Percentiles rank a stretch among this genome's conserved stretches.
Conservation (phyloP, 495 filamentous ascomycete genomes). For the Aspergillus avenaceus region DNA sequence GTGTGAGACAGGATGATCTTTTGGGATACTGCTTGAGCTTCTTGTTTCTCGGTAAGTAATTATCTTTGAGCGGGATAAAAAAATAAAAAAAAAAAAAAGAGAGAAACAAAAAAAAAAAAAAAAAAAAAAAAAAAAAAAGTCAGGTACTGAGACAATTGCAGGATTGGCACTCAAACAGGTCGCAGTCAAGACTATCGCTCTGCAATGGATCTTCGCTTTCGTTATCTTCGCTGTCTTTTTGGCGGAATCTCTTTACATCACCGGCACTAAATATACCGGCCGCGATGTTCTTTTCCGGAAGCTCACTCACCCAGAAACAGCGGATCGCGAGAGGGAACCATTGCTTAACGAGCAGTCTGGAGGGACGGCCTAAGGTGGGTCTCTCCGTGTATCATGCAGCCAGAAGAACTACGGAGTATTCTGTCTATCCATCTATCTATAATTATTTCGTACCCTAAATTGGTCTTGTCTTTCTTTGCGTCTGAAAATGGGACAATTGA, state of each 20-base stretch:
- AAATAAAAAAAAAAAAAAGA: too few species aligned
- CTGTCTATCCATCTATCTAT: too few species aligned
- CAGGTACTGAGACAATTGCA: constrained; percentile 23
- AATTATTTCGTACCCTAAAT: neutral
- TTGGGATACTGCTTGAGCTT: constrained; percentile 75
- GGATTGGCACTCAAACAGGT: constrained; percentile 75
- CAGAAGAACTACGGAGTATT: too few species aligned
- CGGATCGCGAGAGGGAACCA: constrained; percentile 39
- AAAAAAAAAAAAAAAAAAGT: too few species aligned
- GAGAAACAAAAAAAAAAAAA: too few species aligned
- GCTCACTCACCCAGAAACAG: constrained; percentile 28
- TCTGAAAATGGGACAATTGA: neutral
- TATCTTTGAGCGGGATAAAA: too few species aligned
- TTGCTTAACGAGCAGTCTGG: constrained; percentile 31
- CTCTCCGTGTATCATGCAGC: too few species aligned
- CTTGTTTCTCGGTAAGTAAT: constrained; percentile 56
- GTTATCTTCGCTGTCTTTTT: constrained; percentile 73
- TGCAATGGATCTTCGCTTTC: constrained; percentile 93
- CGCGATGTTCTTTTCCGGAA: constrained; percentile 42
- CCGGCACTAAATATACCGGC: constrained; percentile 59
- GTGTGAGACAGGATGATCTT: constrained; percentile 71
- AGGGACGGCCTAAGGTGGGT: constrained; percentile 1
- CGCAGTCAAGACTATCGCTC: constrained; percentile 59
- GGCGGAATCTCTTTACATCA: constrained; percentile 57
- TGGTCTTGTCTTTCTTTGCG: neutral